Conservation (phyloP, 148 eudicot genomes). For the Rhododendron mucronatum region DNA sequence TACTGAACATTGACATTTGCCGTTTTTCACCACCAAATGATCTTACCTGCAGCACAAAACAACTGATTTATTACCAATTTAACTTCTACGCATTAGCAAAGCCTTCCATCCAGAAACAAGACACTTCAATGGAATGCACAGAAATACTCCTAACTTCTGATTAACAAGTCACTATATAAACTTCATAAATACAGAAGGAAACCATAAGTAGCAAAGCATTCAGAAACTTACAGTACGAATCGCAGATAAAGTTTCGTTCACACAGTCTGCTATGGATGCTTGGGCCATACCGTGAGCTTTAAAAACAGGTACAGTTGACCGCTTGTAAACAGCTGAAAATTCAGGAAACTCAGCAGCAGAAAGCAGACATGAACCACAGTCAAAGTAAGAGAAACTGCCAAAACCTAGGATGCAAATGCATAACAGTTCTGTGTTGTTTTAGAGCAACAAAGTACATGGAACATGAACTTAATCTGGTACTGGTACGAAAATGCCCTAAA, state of each 20-base stretch:
- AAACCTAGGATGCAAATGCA: not conserved
- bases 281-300: constrained; percentile 85
- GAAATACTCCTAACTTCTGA: not conserved
- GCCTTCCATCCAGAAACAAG: constrained; percentile 1
- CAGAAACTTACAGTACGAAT: constrained; percentile 77
- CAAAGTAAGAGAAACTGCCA: not conserved
- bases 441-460: not conserved
- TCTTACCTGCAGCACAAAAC: constrained; percentile 60
- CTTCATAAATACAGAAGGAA: not conserved
- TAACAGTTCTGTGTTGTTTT: not conserved
- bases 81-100: not conserved
- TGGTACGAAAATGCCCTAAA: not conserved
- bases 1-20: constrained; percentile 85
- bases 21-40: constrained; percentile 95
- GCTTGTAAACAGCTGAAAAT: constrained; percentile 72
- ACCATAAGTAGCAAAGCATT: not conserved
- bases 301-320: constrained; percentile 81
- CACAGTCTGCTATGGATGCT: constrained; percentile 85
- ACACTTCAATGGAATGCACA: not conserved
- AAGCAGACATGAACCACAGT: not conserved
- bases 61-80: not conserved
- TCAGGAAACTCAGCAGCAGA: constrained; percentile 17
- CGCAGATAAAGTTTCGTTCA: constrained; percentile 89
- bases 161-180: not conserved
- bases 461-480: not conserved